Conservation (phyloP, 1,284 basidiomycete genomes). For the Fomitiporia mediterranea region DNA sequence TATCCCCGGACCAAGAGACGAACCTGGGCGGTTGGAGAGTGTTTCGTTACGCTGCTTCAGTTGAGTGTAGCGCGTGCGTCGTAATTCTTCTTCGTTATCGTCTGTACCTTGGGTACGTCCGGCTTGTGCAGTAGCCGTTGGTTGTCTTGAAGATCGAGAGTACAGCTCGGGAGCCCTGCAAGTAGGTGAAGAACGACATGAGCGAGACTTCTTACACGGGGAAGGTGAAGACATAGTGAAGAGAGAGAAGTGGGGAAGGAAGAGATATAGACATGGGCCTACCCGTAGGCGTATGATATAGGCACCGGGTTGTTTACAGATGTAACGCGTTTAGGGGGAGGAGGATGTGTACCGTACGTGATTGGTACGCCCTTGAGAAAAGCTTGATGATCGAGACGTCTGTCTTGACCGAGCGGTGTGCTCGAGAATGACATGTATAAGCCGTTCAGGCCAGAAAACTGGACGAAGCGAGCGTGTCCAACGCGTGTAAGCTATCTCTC, state of each 20-base stretch:
- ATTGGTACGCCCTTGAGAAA: constrained; percentile 62
- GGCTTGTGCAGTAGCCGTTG: constrained; percentile 17
- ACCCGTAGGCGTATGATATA: constrained; percentile 68
- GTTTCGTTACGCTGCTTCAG: constrained; percentile 47
- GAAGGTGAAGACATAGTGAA: constrained; percentile 13
- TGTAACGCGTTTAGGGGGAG: constrained; percentile 33
- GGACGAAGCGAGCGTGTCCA: constrained; percentile 7
- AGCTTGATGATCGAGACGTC: constrained; percentile 72
- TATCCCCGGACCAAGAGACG: constrained; percentile 27
- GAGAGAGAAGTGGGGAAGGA: neutral
- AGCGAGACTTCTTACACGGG: constrained; percentile 7
- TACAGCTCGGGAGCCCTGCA: constrained; percentile 51
- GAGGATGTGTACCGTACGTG: constrained; percentile 27
- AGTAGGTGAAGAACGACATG: constrained; percentile 18
- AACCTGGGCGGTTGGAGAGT: constrained; percentile 29
- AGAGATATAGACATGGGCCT: constrained; percentile 27
- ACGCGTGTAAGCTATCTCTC: constrained; percentile 15
- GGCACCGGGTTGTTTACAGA: constrained; percentile 40
- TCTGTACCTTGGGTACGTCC: constrained; percentile 23
- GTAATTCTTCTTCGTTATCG: constrained; percentile 38
- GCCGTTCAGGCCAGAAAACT: constrained; percentile 14
- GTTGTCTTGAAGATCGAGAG: constrained; percentile 37
- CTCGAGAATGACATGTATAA: constrained; percentile 81
- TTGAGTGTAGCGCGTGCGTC: constrained; percentile 46
- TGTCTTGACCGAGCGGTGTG: constrained; percentile 76